phyloP scores from a whole-genome alignment of 2,329 filamentous ascomycete genomes.

The Xylariaceae sp. region DNA sequence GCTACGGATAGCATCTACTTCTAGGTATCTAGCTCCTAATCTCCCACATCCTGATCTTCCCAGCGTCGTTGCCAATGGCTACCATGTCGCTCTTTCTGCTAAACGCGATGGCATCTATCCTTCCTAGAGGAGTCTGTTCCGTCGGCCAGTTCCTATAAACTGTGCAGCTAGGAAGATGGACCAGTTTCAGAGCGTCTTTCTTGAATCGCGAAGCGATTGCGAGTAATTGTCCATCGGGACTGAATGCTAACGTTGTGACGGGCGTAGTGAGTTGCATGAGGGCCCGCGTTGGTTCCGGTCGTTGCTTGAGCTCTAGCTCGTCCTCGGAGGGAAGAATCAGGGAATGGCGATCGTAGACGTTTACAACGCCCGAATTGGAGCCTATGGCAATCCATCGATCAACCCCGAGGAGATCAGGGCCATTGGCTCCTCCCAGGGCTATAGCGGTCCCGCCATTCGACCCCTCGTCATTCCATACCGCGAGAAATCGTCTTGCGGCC shows the following conservation, averaged over 20 bases:
- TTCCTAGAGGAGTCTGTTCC: conserved; percentile 79
- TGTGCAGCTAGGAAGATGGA: conserved; percentile 87
- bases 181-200: conserved; percentile 80
- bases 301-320: conserved; percentile 55
- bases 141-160: conserved; percentile 98
- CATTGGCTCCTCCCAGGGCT: conserved; percentile 68
- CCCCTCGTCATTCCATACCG: conserved; percentile 86
- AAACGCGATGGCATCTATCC: conserved; percentile 74
- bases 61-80: conserved; percentile 83
- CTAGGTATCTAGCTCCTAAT: conserved; percentile 57
- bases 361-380: conserved; percentile 82
- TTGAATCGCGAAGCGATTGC: conserved; percentile 85
- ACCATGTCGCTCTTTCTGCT: conserved; percentile 65
- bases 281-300: conserved; percentile 68
- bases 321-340: conserved; percentile 48
- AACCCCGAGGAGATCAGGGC: conserved; percentile 63
- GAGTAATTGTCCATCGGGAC: conserved; percentile 84
- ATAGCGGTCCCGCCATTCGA: conserved; percentile 82
- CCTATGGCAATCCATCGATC: conserved; percentile 90
- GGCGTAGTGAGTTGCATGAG: conserved; percentile 88
- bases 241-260: conserved; percentile 76
- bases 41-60: conserved; percentile 89
- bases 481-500: conserved; percentile 64
- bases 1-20: background rate
- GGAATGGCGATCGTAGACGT: conserved; percentile 81